Conservation (phyloP, 1,284 basidiomycete species). For the Sanghuangporus sanghuang region DNA sequence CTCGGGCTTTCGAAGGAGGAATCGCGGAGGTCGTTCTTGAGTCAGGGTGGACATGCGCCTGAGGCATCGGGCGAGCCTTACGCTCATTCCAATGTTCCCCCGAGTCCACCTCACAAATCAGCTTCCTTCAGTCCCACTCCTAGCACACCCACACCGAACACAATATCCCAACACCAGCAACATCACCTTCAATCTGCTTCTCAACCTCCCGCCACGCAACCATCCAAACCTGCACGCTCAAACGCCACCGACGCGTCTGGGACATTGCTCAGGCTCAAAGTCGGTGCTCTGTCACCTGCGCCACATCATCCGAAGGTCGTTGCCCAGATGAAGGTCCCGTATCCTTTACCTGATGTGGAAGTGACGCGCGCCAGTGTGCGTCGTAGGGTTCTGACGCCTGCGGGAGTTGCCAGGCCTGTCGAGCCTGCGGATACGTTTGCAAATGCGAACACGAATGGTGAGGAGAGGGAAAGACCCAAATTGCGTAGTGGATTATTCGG, state of each 20-base stretch:
- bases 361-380: slow-evolving; percentile 48
- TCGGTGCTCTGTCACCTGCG: slow-evolving; percentile 83
- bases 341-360: slow-evolving; percentile 74
- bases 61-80: not conserved
- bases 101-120: not conserved
- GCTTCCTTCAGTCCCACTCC: not conserved
- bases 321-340: slow-evolving; percentile 85
- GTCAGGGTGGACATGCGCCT: not conserved
- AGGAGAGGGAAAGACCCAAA: not conserved
- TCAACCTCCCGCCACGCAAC: not conserved
- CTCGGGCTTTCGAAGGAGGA: not conserved
- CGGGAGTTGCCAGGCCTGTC: slow-evolving; percentile 37
- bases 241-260: not conserved
- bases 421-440: slow-evolving; percentile 19
- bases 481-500: slow-evolving; percentile 11
- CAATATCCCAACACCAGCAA: not conserved
- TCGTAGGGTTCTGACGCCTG: slow-evolving; percentile 42
- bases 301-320: slow-evolving; percentile 97
- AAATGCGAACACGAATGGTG: slow-evolving; percentile 4
- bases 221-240: not conserved
- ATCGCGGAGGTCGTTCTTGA: slow-evolving; percentile 1
- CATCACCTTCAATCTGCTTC: not conserved
- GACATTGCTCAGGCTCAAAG: slow-evolving; percentile 41
- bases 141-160: not conserved
- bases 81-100: not conserved